Percentiles rank a stretch among this genome's conserved stretches.
Evolutionary conservation across 805 yeast genomes (phyloP).

Genomic region (Candida saitoana): DNA sequence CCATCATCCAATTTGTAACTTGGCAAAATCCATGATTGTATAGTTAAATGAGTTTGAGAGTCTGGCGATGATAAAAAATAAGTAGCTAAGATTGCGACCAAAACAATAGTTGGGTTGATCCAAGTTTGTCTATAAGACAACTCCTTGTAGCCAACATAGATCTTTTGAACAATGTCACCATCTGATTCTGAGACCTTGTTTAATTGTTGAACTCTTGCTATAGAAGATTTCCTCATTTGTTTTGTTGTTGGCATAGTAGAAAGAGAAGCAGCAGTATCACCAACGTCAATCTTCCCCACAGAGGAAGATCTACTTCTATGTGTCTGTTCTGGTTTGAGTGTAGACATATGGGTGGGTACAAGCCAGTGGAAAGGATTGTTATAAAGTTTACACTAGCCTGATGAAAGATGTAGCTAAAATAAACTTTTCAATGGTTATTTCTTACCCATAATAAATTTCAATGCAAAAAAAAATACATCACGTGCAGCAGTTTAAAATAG

Average conservation of each 20-base stretch:
- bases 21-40: conserved; percentile 59
- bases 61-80: conserved; percentile 57
- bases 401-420: no score
- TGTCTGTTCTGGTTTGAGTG: not conserved
- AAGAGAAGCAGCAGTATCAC: conserved; percentile 65
- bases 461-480: no score
- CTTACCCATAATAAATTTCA: no score
- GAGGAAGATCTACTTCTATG: conserved; percentile 52
- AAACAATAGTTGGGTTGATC: conserved; percentile 58
- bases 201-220: conserved; percentile 29
- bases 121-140: conserved; percentile 61
- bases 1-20: conserved; percentile 62
- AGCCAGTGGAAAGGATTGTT: no score
- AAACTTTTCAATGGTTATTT: not conserved
- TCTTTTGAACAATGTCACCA: conserved; percentile 50
- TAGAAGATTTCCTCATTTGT: conserved; percentile 31
- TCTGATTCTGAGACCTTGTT: conserved; percentile 33
- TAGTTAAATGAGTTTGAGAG: conserved; percentile 50
- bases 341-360: not conserved
- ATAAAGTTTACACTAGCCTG: no score
- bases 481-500: no score
- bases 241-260: conserved; percentile 58
- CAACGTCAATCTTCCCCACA: conserved; percentile 70
- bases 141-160: conserved; percentile 57
- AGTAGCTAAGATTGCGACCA: conserved; percentile 36